phyloP scores from a whole-genome alignment of 208 protist genomes.

The Acanthamoeba triangularis region DNA sequence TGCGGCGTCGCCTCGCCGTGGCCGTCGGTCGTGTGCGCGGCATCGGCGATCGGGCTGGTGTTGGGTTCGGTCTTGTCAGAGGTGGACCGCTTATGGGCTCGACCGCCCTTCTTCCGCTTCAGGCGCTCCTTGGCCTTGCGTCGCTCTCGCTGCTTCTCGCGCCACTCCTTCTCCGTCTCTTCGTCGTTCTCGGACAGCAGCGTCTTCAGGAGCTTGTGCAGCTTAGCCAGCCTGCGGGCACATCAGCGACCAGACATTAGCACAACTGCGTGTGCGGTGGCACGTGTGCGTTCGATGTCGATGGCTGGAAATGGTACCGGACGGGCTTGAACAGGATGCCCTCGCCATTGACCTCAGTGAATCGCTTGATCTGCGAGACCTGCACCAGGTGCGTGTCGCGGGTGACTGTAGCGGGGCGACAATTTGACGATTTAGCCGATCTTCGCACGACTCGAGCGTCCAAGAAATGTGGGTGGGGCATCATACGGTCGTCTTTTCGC shows the following conservation, averaged over 20 bases:
- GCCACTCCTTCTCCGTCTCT: constrained; percentile 55
- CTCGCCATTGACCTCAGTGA: constrained; percentile 41
- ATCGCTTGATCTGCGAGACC: constrained; percentile 50
- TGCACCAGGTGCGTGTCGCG: constrained; percentile 44
- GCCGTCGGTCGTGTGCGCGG: neutral
- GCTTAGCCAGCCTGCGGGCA: constrained; percentile 1
- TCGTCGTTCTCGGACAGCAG: constrained; percentile 22
- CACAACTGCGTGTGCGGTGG: neutral
- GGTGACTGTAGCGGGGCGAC: neutral
- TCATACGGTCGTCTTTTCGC: constrained; percentile 9
- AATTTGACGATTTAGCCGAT: neutral
- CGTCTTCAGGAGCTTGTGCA: constrained; percentile 65
- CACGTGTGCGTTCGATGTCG: neutral
- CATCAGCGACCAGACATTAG: neutral
- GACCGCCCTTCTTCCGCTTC: neutral
- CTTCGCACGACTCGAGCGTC: too few relatives aligned
- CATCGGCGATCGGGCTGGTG: neutral
- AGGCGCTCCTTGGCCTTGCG: constrained; percentile 66
- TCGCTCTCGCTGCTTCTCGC: constrained; percentile 65
- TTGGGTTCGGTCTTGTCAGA: neutral
- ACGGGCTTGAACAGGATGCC: constrained; percentile 59
- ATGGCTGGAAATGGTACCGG: neutral
- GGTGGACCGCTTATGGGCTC: neutral
- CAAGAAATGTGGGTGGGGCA: neutral
- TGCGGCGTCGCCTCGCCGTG: neutral